Percentiles rank a stretch among this genome's conserved stretches.
phyloP scores from a whole-genome alignment of 1,284 basidiomycete genomes.

The Wallemia hederae region DNA sequence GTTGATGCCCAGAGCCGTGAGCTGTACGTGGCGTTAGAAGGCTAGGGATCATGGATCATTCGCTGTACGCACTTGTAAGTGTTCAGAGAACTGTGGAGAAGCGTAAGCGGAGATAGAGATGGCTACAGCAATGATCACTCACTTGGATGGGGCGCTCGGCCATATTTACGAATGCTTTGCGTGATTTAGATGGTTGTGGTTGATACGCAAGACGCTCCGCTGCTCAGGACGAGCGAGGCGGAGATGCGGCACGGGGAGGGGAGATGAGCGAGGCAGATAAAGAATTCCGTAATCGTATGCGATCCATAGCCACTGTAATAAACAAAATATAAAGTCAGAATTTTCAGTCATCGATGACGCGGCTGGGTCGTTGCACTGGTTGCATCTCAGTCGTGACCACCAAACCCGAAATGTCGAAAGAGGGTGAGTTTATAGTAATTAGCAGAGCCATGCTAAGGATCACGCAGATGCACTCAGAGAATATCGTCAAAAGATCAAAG shows the following conservation, averaged over 20 bases:
- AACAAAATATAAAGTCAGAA: neutral
- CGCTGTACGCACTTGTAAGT: neutral
- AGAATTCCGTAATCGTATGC: too few species aligned
- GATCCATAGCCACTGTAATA: too few species aligned
- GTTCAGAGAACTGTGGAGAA: neutral
- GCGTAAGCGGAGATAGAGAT: neutral
- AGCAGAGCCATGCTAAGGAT: neutral
- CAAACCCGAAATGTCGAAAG: neutral
- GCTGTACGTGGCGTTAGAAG: constrained; percentile 22
- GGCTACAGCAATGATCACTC: neutral
- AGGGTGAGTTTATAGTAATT: neutral
- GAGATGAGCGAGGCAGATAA: too few species aligned
- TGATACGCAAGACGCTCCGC: neutral
- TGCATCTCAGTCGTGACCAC: neutral
- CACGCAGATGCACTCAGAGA: neutral
- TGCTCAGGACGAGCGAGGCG: neutral
- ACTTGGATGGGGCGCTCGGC: neutral
- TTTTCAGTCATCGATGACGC: neutral
- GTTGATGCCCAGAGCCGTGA: constrained; percentile 84
- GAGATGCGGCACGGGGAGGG: neutral
- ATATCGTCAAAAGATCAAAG: constrained; percentile 49
- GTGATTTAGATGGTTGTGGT: neutral
- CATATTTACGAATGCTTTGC: neutral
- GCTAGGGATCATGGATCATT: neutral
- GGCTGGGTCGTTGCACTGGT: too few species aligned